Base-by-base conservation (phyloP, 148 eudicot genomes). In the Chenopodium berlandieri region DNA sequence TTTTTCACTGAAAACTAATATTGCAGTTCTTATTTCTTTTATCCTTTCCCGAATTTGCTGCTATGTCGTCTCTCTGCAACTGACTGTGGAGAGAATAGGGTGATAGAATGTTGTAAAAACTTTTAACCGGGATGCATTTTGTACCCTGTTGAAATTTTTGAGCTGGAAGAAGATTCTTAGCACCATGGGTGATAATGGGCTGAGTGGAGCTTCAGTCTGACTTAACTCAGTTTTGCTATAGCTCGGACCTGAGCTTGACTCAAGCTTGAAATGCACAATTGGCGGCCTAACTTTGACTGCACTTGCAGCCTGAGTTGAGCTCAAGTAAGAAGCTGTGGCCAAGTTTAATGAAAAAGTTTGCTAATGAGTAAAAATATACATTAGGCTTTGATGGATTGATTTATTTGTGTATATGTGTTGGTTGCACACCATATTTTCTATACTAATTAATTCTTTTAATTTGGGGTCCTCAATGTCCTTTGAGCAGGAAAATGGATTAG, bases 401-500 rank as follows among this genome's bases (percentile, higher is more conserved):
- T 31, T 31, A 31, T 31, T 1, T 31, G 5, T 13, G 17, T 56
- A 17, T 17, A 56, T 56, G 4, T 50, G 63, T 34, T 74, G 72
- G 11, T 48, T 73, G 46, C 46, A 23, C 23, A 48, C 19, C 48
- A 2, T 71, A 56, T 17, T 46, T 3, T 27, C 27, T 44, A 27
- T 67, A 27, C 44, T 50, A 23, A 16, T 32, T 10, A 37, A 31
- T 31, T 31, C 32, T 66, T 73, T 73, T 65, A 25, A 56, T 22
- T 63, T 0, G 23, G 22, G 22, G 52, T 73, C 13, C 23, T 16
- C 46, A 58, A 71, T 71, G 64, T 2, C 52, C 27, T 32, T 75
- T 17, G 62, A 47, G 17, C 90, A 91, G 97, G 89, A 79, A 20
- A 83, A 81, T 80, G 81, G 83, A 74, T 79, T 84, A 54, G 85